A percentile compares a stretch with the other conserved stretches of the same genome.
phyloP scores from a whole-genome alignment of 2,329 filamentous ascomycete species.

The Talaromyces sp. region DNA sequence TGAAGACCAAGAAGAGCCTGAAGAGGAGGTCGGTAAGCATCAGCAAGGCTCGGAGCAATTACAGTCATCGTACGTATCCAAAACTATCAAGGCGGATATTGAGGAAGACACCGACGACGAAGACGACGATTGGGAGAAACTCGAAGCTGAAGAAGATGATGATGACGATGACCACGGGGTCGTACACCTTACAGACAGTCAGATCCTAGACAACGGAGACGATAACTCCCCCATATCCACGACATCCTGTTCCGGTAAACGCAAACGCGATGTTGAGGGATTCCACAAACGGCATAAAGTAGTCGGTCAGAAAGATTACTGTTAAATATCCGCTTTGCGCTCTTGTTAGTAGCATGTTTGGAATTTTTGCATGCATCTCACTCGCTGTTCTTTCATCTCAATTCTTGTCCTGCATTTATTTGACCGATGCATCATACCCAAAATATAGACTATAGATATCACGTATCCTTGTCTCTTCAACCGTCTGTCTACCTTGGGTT shows the following conservation, averaged over 20 bases:
- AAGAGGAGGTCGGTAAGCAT: background rate
- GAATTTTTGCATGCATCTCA: background rate
- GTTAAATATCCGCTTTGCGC: too few species aligned
- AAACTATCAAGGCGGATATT: background rate
- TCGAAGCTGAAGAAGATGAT: constrained; percentile 34
- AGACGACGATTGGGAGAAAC: constrained; percentile 41
- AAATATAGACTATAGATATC: background rate
- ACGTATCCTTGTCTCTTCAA: background rate
- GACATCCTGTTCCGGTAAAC: constrained; percentile 8
- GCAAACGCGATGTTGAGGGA: constrained; percentile 16
- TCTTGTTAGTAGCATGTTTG: background rate
- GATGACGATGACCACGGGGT: constrained; percentile 29
- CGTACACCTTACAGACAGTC: constrained; percentile 30
- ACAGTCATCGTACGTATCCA: background rate
- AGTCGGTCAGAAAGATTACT: background rate
- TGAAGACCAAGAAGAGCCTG: constrained; percentile 16
- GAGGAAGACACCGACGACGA: constrained; percentile 2
- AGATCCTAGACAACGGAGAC: constrained; percentile 24
- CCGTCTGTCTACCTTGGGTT: background rate
- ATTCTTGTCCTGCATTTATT: background rate
- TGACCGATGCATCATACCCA: constrained; percentile 9
- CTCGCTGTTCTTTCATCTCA: background rate
- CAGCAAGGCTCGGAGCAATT: background rate
- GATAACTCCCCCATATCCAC: constrained; percentile 10
- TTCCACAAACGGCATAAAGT: constrained; percentile 2